Evolutionary conservation across 306 rosid species (phyloP).

Genomic region (Quercus gilva): DNA sequence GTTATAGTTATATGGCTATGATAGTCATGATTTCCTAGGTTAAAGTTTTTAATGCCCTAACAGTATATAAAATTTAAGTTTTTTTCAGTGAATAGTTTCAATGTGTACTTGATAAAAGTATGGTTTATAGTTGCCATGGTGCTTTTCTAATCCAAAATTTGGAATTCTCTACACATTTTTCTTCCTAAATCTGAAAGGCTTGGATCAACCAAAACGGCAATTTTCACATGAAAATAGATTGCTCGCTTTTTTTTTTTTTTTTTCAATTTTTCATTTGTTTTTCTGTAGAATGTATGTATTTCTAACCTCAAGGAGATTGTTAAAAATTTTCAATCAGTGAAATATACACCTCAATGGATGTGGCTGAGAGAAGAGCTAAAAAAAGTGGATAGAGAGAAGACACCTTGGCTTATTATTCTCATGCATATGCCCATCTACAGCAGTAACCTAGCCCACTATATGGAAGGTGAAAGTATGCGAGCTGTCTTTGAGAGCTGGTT

Average conservation of each 20-base stretch:
- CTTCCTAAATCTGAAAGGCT: background rate
- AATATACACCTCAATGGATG: constrained; percentile 75
- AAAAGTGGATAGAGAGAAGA: constrained; percentile 77
- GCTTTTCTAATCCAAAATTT: constrained; percentile 4
- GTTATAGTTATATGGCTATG: background rate
- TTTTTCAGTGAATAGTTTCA: background rate
- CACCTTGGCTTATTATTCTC: constrained; percentile 97
- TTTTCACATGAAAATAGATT: background rate
- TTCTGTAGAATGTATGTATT: background rate
- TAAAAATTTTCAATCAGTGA: constrained; percentile 45
- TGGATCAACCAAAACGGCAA: background rate
- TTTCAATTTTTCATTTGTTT: background rate
- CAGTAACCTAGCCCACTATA: constrained; percentile 75
- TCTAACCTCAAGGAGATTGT: background rate
- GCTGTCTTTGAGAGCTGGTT: constrained; percentile 84
- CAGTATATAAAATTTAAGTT: background rate
- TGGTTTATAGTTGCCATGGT: background rate
- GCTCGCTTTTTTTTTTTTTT: background rate
- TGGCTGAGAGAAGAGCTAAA: constrained; percentile 74
- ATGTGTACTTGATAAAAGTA: background rate
- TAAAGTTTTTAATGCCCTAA: background rate
- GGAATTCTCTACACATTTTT: background rate
- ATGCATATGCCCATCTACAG: constrained; percentile 88
- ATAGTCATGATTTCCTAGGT: background rate
- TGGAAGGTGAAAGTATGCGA: constrained; percentile 98